A percentile compares a stretch with the other conserved stretches of the same genome.
Conservation (phyloP, 306 rosid genomes). For the Corylus avellana region DNA sequence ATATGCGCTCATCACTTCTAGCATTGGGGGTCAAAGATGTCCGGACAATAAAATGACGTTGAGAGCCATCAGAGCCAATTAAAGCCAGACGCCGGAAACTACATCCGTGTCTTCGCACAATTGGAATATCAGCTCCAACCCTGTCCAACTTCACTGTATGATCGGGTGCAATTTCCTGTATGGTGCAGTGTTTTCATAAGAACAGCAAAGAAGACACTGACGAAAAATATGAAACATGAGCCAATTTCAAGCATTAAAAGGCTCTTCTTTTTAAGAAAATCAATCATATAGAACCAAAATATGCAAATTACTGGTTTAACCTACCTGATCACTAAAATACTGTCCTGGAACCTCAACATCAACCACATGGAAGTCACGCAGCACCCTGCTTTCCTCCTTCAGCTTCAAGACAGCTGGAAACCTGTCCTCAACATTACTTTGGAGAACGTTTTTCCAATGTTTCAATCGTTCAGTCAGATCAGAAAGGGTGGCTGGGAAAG, state of each 20-base stretch:
- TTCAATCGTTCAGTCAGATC: constrained; percentile 89
- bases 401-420: constrained; percentile 94
- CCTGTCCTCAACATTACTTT: constrained; percentile 98
- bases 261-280: neutral
- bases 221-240: neutral
- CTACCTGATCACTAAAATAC: constrained; percentile 93
- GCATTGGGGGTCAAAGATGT: constrained; percentile 99
- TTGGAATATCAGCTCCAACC: constrained; percentile 97
- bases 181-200: constrained; percentile 11
- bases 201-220: constrained; percentile 27
- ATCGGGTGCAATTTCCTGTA: constrained; percentile 95
- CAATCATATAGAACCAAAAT: neutral
- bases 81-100: constrained; percentile 96
- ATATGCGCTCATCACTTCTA: constrained; percentile 95
- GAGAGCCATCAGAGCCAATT: constrained; percentile 99
- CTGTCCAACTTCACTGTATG: constrained; percentile 94
- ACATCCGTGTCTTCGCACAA: constrained; percentile 98
- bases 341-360: constrained; percentile 99
- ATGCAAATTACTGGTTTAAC: constrained; percentile 13
- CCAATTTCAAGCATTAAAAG: constrained; percentile 6
- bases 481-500: constrained; percentile 92
- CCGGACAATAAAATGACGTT: constrained; percentile 97
- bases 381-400: constrained; percentile 97
- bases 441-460: constrained; percentile 98
- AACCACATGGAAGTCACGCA: constrained; percentile 96